Conservation (phyloP, 495 filamentous ascomycete genomes). For the Pseudomonodictys pantanalensis region DNA sequence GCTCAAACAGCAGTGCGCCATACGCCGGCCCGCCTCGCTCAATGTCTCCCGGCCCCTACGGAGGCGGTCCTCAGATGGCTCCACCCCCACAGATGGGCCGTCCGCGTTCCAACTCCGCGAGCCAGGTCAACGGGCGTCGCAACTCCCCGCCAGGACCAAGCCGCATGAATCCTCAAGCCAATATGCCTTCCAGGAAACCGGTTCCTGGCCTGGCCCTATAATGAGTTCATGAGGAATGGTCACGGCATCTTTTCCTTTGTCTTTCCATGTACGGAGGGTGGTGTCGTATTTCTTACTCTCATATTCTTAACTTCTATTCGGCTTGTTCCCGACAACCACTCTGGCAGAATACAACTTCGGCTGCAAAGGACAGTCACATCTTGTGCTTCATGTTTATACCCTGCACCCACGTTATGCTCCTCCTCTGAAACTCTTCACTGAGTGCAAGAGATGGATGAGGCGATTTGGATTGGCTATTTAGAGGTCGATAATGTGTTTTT, state of each 20-base stretch:
- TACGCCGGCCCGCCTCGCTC: conserved; percentile 46
- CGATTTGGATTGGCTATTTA: background rate
- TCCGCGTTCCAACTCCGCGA: conserved; percentile 43
- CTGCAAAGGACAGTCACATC: too few species aligned
- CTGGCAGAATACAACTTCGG: too few species aligned
- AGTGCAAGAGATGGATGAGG: background rate
- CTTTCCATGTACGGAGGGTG: too few species aligned
- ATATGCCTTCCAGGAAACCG: conserved; percentile 39
- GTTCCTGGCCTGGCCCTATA: conserved; percentile 42
- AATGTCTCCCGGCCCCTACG: conserved; percentile 42
- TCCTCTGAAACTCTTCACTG: too few species aligned
- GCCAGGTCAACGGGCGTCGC: conserved; percentile 46
- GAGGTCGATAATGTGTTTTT: background rate
- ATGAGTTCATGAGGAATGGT: conserved; percentile 16
- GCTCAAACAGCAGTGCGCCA: conserved; percentile 36
- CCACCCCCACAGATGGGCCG: conserved; percentile 39
- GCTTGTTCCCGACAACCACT: too few species aligned
- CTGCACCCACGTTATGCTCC: too few species aligned
- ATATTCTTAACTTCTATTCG: too few species aligned
- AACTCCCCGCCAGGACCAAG: conserved; percentile 58
- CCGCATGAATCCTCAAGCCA: conserved; percentile 55
- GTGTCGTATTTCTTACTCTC: too few species aligned
- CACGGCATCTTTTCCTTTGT: background rate
- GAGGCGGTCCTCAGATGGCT: conserved; percentile 20
- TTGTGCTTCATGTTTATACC: background rate